phyloP scores from a whole-genome alignment of 106 monocot species.

The Dendrobium catenatum region DNA sequence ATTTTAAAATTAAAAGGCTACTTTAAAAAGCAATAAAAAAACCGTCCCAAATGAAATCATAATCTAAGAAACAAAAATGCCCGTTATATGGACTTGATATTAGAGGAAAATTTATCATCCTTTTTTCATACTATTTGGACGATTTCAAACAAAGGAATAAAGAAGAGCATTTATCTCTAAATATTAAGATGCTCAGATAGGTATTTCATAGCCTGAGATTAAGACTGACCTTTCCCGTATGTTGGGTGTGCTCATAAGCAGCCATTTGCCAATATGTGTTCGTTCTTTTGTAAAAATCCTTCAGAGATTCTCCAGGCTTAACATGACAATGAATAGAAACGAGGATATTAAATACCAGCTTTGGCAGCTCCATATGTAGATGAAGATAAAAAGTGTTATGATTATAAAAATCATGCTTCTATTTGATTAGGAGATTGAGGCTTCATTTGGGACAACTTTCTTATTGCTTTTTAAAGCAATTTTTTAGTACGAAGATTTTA shows the following conservation, averaged over 20 bases:
- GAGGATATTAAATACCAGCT: neutral
- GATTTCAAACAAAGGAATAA: neutral
- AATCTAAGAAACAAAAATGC: too few relatives aligned
- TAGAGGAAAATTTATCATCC: neutral
- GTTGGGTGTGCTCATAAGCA: slow-evolving; percentile 96
- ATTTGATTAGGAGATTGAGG: neutral
- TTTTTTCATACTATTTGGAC: neutral
- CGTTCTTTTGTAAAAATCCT: slow-evolving; percentile 87
- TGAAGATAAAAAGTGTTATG: neutral
- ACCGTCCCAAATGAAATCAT: too few relatives aligned
- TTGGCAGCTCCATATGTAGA: neutral
- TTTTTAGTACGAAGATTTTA: too few relatives aligned
- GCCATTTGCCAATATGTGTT: slow-evolving; percentile 96
- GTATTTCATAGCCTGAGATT: neutral
- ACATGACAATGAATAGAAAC: neutral
- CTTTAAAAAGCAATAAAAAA: too few relatives aligned
- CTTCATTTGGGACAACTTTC: too few relatives aligned
- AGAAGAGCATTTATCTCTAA: neutral
- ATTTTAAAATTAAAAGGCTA: too few relatives aligned
- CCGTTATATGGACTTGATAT: too few relatives aligned
- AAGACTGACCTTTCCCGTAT: slow-evolving; percentile 87
- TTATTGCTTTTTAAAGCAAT: too few relatives aligned
- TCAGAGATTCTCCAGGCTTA: slow-evolving; percentile 94
- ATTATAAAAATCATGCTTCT: neutral
- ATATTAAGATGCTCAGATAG: neutral